Evolutionary conservation across 2,329 filamentous ascomycete genomes (phyloP).

Genomic region (Talaromyces sp.): DNA sequence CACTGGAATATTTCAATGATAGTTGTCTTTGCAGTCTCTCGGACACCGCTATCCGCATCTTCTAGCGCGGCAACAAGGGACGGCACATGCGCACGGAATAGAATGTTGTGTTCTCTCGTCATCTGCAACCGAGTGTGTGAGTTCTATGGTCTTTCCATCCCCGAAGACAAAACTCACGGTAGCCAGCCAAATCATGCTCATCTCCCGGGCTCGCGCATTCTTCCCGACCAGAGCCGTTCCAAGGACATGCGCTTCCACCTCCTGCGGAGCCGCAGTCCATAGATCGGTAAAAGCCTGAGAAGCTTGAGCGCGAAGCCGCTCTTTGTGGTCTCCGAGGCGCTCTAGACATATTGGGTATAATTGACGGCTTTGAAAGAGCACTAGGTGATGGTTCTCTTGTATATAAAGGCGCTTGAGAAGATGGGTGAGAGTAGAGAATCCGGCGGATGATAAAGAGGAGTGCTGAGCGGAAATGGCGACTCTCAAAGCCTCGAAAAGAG

Average conservation of each 20-base stretch:
- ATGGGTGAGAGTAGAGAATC: constrained; percentile 83
- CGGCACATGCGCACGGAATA: constrained; percentile 79
- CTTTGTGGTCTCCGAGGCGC: constrained; percentile 81
- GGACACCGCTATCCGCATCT: constrained; percentile 82
- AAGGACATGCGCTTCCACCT: constrained; percentile 76
- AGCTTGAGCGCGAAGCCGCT: constrained; percentile 74
- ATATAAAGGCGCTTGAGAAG: constrained; percentile 79
- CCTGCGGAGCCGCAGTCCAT: constrained; percentile 63
- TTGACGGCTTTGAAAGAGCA: constrained; percentile 64
- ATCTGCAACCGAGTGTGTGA: constrained; percentile 51
- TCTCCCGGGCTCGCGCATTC: constrained; percentile 80
- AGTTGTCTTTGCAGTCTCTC: constrained; percentile 76
- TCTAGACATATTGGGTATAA: constrained; percentile 75
- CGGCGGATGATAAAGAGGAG: constrained; percentile 71
- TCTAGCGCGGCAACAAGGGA: constrained; percentile 81
- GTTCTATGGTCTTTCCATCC: not conserved
- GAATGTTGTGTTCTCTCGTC: constrained; percentile 73
- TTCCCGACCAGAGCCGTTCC: constrained; percentile 74
- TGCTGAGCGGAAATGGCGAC: constrained; percentile 72
- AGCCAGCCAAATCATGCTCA: constrained; percentile 78
- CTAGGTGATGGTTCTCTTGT: constrained; percentile 72
- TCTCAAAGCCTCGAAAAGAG: constrained; percentile 78
- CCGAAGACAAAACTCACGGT: constrained; percentile 51
- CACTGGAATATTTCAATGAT: constrained; percentile 84
- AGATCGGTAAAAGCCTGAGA: constrained; percentile 73